phyloP scores from a whole-genome alignment of 73 alveolate genomes.

The Uronychia binucleata region DNA sequence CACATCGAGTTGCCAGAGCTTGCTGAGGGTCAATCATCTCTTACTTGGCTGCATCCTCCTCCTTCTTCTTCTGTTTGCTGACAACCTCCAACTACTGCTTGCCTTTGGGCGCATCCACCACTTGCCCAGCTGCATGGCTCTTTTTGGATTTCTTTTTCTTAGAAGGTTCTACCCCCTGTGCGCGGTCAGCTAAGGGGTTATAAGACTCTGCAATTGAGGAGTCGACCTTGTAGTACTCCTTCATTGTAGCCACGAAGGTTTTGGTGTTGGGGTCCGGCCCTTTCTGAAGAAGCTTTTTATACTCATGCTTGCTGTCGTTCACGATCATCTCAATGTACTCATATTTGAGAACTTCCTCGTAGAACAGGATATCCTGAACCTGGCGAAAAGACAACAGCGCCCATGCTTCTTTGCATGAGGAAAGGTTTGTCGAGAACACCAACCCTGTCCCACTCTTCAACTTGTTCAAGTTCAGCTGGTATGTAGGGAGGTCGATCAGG shows the following conservation, averaged over 20 bases:
- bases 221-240: not conserved
- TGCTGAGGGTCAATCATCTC: not conserved
- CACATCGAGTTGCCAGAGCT: not conserved
- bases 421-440: not conserved
- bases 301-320: not conserved
- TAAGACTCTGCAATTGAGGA: not conserved
- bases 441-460: not conserved
- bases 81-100: not conserved
- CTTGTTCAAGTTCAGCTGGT: not conserved
- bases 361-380: not conserved
- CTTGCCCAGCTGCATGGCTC: not conserved
- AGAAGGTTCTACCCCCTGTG: not conserved
- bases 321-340: not conserved
- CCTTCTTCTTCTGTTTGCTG: not conserved
- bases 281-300: not conserved
- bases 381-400: not conserved
- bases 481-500: not conserved
- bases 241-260: not conserved
- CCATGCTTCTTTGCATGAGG: not conserved
- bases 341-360: not conserved
- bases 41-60: not conserved
- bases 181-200: not conserved
- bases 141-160: not conserved
- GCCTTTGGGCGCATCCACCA: not conserved
- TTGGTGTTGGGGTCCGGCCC: not conserved